phyloP scores from a whole-genome alignment of 1,284 basidiomycete genomes.

The Tremellales sp. region DNA sequence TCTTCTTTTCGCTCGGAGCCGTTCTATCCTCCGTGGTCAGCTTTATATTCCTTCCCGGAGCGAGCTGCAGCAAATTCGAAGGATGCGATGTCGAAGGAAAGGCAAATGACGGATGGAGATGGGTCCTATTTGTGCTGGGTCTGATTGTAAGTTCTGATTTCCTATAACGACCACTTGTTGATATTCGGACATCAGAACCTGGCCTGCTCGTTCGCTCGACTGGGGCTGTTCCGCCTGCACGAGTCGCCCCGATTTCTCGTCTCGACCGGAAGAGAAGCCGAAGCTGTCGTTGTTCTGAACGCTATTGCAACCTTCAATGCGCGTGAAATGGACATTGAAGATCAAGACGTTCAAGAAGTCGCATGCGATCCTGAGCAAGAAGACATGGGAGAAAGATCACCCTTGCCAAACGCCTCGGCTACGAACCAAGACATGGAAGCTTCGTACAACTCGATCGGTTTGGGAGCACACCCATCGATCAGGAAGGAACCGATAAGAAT shows the following conservation, averaged over 20 bases:
- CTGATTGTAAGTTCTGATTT: constrained; percentile 57
- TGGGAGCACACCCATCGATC: constrained; percentile 7
- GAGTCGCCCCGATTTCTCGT: constrained; percentile 92
- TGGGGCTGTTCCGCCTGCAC: constrained; percentile 82
- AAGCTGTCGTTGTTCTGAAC: constrained; percentile 75
- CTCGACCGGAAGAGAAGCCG: constrained; percentile 70
- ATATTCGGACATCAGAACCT: constrained; percentile 60
- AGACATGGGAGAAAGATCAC: constrained; percentile 8
- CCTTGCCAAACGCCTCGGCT: constrained; percentile 10
- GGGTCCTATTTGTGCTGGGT: constrained; percentile 68
- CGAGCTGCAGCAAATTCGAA: constrained; percentile 59
- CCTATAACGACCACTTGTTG: neutral
- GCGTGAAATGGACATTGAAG: constrained; percentile 59
- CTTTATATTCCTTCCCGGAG: constrained; percentile 68
- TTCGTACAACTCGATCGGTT: constrained; percentile 4
- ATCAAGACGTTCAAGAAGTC: constrained; percentile 60
- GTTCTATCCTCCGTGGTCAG: constrained; percentile 77
- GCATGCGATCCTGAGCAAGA: constrained; percentile 1
- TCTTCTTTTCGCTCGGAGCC: constrained; percentile 90
- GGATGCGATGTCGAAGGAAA: constrained; percentile 54
- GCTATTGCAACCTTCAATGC: constrained; percentile 83
- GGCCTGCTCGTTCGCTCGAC: constrained; percentile 77
- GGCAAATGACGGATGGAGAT: constrained; percentile 82
- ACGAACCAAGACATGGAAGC: neutral
- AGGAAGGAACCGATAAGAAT: constrained; percentile 19